phyloP scores from a whole-genome alignment of 202 grass and related monocot genomes.

The Dendrocalamus latiflorus region DNA sequence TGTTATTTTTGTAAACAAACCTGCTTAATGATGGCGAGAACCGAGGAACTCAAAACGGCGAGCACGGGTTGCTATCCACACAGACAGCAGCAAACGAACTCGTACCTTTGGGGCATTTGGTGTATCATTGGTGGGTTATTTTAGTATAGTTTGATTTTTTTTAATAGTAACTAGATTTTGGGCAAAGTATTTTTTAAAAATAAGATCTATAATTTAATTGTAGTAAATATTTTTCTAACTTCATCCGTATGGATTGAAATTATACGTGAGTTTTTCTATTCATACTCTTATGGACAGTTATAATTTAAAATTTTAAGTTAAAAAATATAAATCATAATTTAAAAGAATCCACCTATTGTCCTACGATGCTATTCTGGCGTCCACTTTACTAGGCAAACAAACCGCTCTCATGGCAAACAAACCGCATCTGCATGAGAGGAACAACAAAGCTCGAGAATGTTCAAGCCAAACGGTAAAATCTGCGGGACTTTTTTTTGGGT shows the following conservation, averaged over 20 bases:
- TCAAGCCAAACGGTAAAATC: background rate
- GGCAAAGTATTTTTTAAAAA: too few species aligned
- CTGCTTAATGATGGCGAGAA: background rate
- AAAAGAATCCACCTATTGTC: background rate
- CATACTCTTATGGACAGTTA: too few species aligned
- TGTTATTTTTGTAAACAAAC: background rate
- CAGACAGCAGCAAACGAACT: background rate
- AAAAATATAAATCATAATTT: too few species aligned
- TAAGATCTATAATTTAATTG: too few species aligned
- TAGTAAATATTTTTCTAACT: too few species aligned
- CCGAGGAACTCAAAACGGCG: background rate
- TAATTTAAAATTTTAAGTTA: too few species aligned
- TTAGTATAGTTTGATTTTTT: too few species aligned
- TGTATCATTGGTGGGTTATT: background rate
- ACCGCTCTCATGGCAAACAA: too few species aligned
- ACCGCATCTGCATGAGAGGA: background rate
- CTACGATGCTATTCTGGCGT: background rate
- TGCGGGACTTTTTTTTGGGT: background rate
- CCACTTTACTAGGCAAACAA: background rate
- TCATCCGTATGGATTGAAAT: too few species aligned
- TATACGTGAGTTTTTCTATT: too few species aligned
- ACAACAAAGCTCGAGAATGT: background rate
- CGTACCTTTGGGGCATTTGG: constrained; percentile 6
- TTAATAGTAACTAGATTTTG: accelerated
- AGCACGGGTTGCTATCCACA: background rate